Evolutionary conservation across 176 grass and related monocot species (phyloP).

Genomic region (Oryza rufipogon): DNA sequence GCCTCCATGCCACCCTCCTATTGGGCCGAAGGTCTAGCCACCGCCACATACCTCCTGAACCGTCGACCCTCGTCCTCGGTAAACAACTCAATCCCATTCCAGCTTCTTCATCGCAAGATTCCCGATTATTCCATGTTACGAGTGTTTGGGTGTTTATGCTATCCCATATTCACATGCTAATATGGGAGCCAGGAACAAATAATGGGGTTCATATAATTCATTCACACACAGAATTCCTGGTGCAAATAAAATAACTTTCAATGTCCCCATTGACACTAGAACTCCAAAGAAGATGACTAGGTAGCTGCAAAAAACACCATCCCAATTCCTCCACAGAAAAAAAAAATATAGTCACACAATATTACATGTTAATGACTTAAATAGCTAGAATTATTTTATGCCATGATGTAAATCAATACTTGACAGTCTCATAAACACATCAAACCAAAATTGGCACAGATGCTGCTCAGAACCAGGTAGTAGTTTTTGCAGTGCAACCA

Average conservation of each 20-base stretch:
- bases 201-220: conserved; percentile 7
- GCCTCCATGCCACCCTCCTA: too few species aligned
- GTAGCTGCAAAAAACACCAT: neutral
- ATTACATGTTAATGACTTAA: conserved; percentile 19
- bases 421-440: neutral
- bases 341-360: neutral
- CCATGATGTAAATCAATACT: conserved; percentile 26
- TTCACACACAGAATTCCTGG: neutral
- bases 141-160: neutral
- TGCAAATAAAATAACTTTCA: neutral
- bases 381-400: conserved; percentile 23
- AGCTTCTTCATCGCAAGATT: too few species aligned
- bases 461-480: neutral
- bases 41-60: too few species aligned
- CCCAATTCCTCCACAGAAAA: neutral
- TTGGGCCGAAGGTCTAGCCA: too few species aligned
- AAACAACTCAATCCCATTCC: too few species aligned
- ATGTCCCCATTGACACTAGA: neutral
- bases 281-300: neutral
- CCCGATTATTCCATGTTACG: too few species aligned
- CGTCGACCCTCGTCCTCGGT: too few species aligned
- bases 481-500: neutral
- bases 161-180: neutral
- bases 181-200: too few species aligned
- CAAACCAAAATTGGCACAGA: conserved; percentile 7